Percentiles rank a stretch among this genome's conserved stretches.
phyloP scores from a whole-genome alignment of 495 filamentous ascomycete genomes.

The Clohesyomyces aquaticus region DNA sequence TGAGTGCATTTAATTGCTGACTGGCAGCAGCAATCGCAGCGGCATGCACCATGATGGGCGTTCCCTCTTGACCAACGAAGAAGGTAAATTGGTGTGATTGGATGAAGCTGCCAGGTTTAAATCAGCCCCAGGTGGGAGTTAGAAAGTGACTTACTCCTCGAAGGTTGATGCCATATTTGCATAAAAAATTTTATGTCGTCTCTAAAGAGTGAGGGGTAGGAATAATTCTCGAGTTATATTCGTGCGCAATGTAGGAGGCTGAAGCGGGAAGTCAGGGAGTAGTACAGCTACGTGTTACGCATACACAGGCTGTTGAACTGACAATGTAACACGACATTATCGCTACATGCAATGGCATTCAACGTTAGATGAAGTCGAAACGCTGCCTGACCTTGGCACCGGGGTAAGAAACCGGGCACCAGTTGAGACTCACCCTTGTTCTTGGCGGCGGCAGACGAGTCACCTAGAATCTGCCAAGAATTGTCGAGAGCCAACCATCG shows the following conservation, averaged over 20 bases:
- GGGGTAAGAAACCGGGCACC: too few relatives aligned
- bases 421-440: too few relatives aligned
- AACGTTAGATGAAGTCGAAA: not conserved
- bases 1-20: conserved; percentile 18
- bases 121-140: not conserved
- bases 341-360: too few relatives aligned
- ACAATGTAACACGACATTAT: too few relatives aligned
- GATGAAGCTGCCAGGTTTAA: conserved; percentile 20
- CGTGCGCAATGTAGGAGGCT: too few relatives aligned
- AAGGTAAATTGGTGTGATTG: conserved; percentile 30
- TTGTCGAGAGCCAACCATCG: too few relatives aligned
- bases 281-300: too few relatives aligned
- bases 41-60: conserved; percentile 26
- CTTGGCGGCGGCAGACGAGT: too few relatives aligned
- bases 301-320: too few relatives aligned
- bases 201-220: conserved; percentile 5
- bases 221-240: conserved; percentile 1
- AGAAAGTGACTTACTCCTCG: conserved; percentile 9
- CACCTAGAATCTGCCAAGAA: too few relatives aligned
- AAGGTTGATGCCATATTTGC: conserved; percentile 8
- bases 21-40: conserved; percentile 25
- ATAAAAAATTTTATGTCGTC: not conserved
- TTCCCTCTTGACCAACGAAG: conserved; percentile 22
- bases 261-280: too few relatives aligned
- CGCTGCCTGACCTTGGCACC: too few relatives aligned